These are phyloP conservation scores for Eimeria sp. DNA, from an alignment of 169 alveolate genomes.

Conservation along the genomic window DNA sequence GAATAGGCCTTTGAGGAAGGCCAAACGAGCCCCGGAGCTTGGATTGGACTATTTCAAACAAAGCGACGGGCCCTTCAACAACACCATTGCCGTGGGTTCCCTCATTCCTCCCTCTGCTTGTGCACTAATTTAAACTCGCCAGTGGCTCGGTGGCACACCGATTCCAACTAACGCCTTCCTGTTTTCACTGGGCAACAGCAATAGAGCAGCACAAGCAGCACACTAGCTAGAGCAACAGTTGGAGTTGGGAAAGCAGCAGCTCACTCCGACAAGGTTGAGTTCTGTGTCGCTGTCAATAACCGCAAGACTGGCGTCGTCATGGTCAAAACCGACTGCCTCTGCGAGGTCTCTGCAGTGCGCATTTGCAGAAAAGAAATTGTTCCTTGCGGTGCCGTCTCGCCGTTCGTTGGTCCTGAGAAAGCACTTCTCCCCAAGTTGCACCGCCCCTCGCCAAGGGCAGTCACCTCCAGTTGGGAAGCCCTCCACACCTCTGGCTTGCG, in stretches of 20 bases:
- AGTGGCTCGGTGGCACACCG: not conserved
- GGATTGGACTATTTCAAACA: not conserved
- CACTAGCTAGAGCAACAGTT: not conserved
- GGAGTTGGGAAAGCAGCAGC: not conserved
- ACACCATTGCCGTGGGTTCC: not conserved
- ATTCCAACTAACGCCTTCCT: not conserved
- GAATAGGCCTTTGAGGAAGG: not conserved
- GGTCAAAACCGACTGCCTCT: slow-evolving; percentile 28
- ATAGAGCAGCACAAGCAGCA: no score
- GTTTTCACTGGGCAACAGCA: not conserved
- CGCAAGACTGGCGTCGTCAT: slow-evolving; percentile 43
- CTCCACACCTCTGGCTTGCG: slow-evolving; percentile 51
- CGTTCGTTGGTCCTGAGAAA: not conserved
- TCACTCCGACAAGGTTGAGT: slow-evolving; percentile 28
- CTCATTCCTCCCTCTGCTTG: not conserved
- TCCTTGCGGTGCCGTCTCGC: not conserved
- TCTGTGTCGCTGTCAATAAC: not conserved
- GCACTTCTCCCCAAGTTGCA: slow-evolving; percentile 28
- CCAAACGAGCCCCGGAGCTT: not conserved
- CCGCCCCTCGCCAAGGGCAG: slow-evolving; percentile 56
- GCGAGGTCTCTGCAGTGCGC: slow-evolving; percentile 35
- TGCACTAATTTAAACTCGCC: not conserved
- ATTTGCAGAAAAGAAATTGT: slow-evolving; percentile 35
- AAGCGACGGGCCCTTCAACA: not conserved
- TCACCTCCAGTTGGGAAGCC: slow-evolving; percentile 32